Evolutionary conservation across 441 rosid species (phyloP), one percentile per base, ranked within the genome.

Genomic region (Hypseocharis bilobata): DNA sequence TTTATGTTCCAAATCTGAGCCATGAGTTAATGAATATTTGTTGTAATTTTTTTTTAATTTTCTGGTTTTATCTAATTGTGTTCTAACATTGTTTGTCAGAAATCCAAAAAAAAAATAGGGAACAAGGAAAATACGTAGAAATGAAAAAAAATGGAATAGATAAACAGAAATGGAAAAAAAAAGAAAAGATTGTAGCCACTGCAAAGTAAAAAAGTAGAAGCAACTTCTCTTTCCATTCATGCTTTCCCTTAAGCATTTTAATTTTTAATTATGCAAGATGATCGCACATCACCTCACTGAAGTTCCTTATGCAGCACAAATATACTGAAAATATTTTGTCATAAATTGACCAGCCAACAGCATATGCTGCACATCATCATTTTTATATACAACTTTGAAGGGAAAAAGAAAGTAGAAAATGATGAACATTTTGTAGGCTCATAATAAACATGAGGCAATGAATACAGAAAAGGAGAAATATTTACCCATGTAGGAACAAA

Each of bases 401-500:
- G 22, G 13, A 56, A n/a, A 30, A 36, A 1, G 16, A 23, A 69
- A 8, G 38, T 8, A 3, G 11, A 40, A 44, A 44, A 36, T 26
- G 26, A 20, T 52, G 29, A 25, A 10, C 25, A 52, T n/a, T 25
- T 2, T 25, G 29, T 20, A 52, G 3, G 11, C 16, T 20, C 17
- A 34, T 32, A 32, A 34, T 32, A 32, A 5, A 52, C 22, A 52
- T 6, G 42, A 67, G 59, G 28, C 1, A 20, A 38, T 34, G 1
- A 40, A 36, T 26, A 22, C 36, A 38, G 4, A 71, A 32, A 32
- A 47, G 26, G 26, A 28, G 5, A 1, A 2, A 28, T 8, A 61
- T n/a, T 60, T 19, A n/a, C 60, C 14, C 1, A 29, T 23, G 32
- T 57, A 70, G 67, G 19, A 68, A 47, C 17, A 56, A 59, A 78